Evolutionary conservation across 768 basidiomycete species (phyloP), one percentile per base, ranked within the genome.

Genomic region (Mycena sanguinolenta): DNA sequence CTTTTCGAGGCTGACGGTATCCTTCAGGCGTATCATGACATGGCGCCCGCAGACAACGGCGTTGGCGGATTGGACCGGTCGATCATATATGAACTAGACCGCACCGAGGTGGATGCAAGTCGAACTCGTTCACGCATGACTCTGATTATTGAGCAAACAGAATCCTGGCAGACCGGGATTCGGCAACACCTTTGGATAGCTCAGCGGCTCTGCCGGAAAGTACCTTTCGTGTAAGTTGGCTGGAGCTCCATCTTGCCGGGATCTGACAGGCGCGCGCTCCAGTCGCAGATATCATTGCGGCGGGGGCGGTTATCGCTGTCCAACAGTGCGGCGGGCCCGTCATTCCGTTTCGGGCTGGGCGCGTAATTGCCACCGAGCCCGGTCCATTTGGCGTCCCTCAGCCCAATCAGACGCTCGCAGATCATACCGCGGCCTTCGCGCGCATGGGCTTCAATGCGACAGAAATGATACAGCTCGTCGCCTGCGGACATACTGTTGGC

Each of bases 381-480:
- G 65, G 65, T 1, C 59, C 61, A 23, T 55, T 65, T 6, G 70
- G 70, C 25, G 70, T 71, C 21, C 70, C 70, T 14, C 50, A 59
- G 21, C 69, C 69, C 19, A 54, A n/a, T 7, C 54, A 55, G n/a
- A 65, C 65, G 34, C 65, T 72, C 5, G 66, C 59, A n/a, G n/a
- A 59, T 25, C 63, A 72, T 19, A 72, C 34, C 6, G 71, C 65
- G 2, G 61, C 71, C 12, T 72, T 72, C 23, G 17, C 39, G 17
- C 59, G 63, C 19, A 61, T 63, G 49, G 72, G 72, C 17, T 73
- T 73, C n/a, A 70, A 52, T 25, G 44, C 58, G 1, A 52, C 55
- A 2, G 72, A 73, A 23, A 73, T 73, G 72, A 73, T 73, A 57
- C 46, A 52, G 14, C 53, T 73, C 0, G 69, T 70, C 6, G 72